Conservation (phyloP, 2,329 filamentous ascomycete genomes). For the Exophiala calicioides region DNA sequence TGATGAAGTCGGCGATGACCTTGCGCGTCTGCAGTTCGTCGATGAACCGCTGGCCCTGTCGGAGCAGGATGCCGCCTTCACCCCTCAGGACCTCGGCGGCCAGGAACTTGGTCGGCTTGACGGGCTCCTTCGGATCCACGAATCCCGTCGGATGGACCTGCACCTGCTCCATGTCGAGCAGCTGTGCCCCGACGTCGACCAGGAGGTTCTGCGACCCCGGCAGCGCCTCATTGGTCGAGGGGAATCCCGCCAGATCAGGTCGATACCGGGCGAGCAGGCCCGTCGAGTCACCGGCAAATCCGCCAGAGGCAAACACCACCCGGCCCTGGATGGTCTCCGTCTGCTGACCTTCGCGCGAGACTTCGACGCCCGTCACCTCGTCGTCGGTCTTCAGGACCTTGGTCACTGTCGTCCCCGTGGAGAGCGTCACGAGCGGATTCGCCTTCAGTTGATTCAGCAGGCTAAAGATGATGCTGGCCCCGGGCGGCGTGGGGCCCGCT, state of each 20-base stretch:
- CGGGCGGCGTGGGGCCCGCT: conserved; percentile 57
- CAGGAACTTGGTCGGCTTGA: conserved; percentile 59
- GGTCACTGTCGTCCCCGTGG: conserved; percentile 56
- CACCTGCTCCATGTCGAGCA: conserved; percentile 53
- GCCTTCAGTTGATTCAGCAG: conserved; percentile 55
- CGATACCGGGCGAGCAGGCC: conserved; percentile 59
- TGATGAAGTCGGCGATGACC: conserved; percentile 55
- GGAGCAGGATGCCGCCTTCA: conserved; percentile 61
- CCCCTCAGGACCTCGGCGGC: conserved; percentile 64
- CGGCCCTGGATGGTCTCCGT: conserved; percentile 49
- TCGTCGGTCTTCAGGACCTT: conserved; percentile 44
- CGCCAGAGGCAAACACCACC: conserved; percentile 62
- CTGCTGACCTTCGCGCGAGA: conserved; percentile 39
- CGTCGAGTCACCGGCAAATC: conserved; percentile 63
- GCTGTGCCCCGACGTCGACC: conserved; percentile 41
- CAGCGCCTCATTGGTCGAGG: conserved; percentile 63
- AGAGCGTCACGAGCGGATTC: conserved; percentile 54
- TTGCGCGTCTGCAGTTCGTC: conserved; percentile 64
- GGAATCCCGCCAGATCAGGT: conserved; percentile 60
- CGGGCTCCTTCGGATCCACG: conserved; percentile 54
- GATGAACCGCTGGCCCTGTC: conserved; percentile 56
- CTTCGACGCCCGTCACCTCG: conserved; percentile 57
- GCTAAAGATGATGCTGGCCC: conserved; percentile 59
- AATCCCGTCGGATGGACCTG: conserved; percentile 69
- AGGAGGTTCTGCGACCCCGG: conserved; percentile 55